Percentiles rank a stretch among this genome's conserved stretches.
Evolutionary conservation across 129 eudicot species (phyloP).

Genomic region (Lactuca sativa): DNA sequence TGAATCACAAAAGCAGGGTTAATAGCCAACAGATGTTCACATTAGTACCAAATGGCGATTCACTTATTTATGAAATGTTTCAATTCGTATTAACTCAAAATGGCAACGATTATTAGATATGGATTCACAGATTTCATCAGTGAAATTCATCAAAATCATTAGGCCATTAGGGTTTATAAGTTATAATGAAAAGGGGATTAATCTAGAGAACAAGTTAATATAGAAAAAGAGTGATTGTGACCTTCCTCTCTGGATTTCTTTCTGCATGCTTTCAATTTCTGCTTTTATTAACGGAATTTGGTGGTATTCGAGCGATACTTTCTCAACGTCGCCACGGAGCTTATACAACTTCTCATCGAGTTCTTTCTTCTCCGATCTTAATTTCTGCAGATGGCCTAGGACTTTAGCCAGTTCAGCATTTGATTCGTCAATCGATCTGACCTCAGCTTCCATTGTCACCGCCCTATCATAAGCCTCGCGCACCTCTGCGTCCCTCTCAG

Average conservation of each 20-base stretch:
- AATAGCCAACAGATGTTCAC: background rate
- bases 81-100: too few relatives aligned
- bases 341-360: conserved; percentile 33
- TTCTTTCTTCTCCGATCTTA: conserved; percentile 37
- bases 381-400: conserved; percentile 37
- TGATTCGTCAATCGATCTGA: conserved; percentile 32
- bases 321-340: conserved; percentile 27
- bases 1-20: background rate
- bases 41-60: background rate
- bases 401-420: conserved; percentile 39
- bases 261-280: conserved; percentile 43
- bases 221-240: conserved; percentile 14
- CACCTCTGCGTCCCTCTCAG: conserved; percentile 54
- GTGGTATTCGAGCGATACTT: conserved; percentile 17
- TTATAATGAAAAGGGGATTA: background rate
- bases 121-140: background rate
- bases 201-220: background rate
- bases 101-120: background rate
- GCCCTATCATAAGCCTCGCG: conserved; percentile 45
- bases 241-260: conserved; percentile 61
- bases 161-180: conserved; percentile 18
- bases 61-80: background rate
- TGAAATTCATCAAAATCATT: background rate
- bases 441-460: conserved; percentile 42
- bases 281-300: conserved; percentile 32